Evolutionary conservation across 2,329 filamentous ascomycete species (phyloP).

Genomic region (Fusarium nematophilum): DNA sequence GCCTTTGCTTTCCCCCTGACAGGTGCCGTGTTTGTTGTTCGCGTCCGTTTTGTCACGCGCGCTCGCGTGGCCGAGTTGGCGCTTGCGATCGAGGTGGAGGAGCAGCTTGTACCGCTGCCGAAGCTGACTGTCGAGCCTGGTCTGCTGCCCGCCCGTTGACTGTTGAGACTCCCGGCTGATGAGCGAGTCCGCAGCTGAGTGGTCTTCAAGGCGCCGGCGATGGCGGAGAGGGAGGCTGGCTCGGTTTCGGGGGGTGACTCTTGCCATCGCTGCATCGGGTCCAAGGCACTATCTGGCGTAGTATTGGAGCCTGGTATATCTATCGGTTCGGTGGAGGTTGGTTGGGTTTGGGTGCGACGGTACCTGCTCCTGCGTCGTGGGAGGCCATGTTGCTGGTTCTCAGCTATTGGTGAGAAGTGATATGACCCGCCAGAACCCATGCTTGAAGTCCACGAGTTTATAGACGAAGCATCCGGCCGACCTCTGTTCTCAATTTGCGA

Average conservation of each 20-base stretch:
- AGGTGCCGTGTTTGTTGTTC: background rate
- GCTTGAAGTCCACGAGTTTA: background rate
- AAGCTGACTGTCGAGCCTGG: constrained; percentile 29
- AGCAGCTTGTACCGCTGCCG: constrained; percentile 34
- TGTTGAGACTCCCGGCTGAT: constrained; percentile 18
- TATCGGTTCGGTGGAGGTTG: constrained; percentile 11
- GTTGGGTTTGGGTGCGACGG: constrained; percentile 1
- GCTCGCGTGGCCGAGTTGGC: constrained; percentile 9
- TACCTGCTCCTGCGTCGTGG: constrained; percentile 26
- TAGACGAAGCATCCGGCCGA: background rate
- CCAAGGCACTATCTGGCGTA: background rate
- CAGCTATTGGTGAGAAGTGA: background rate
- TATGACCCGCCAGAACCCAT: background rate
- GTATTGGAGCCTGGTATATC: constrained; percentile 4
- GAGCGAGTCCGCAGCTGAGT: constrained; percentile 18
- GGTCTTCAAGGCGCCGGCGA: constrained; percentile 27
- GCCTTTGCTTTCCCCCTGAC: constrained; percentile 12
- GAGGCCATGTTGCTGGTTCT: constrained; percentile 8
- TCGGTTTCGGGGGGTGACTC: constrained; percentile 38
- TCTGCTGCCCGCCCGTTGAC: constrained; percentile 11
- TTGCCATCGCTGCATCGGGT: constrained; percentile 41
- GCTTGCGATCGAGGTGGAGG: constrained; percentile 19
- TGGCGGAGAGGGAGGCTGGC: constrained; percentile 35
- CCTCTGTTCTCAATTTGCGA: background rate
- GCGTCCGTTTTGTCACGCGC: constrained; percentile 22